These are phyloP conservation scores for Macrolepiota dolichaula DNA, from an alignment of 768 basidiomycete species.

Conservation along the genomic window DNA sequence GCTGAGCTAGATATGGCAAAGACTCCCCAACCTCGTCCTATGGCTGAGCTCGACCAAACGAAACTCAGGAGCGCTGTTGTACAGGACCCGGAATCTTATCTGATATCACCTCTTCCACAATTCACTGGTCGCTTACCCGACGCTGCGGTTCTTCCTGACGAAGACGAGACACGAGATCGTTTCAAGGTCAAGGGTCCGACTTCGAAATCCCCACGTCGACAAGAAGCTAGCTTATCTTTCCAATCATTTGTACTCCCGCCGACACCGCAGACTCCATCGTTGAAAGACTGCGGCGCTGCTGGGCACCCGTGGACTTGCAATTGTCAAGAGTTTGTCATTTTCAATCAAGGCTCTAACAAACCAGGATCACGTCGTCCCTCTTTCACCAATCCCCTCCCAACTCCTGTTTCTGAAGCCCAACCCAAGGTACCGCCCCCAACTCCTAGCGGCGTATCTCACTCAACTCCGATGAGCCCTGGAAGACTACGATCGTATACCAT, in stretches of 20 bases:
- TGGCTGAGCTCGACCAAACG: conserved; percentile 28
- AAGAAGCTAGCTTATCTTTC: not conserved
- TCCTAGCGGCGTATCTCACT: conserved; percentile 2
- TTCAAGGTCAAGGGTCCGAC: conserved; percentile 1
- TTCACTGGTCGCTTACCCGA: conserved; percentile 35
- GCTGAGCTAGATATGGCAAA: conserved; percentile 5
- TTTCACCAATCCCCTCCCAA: not conserved
- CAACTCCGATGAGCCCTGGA: conserved; percentile 17
- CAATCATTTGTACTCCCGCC: not conserved
- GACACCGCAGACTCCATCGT: not conserved
- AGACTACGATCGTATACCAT: conserved; percentile 27
- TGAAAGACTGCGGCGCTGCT: conserved; percentile 18
- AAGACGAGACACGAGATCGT: conserved; percentile 19
- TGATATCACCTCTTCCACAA: conserved; percentile 43
- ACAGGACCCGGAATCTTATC: conserved; percentile 29
- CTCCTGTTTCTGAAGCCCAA: conserved; percentile 1
- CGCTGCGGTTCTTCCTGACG: conserved; percentile 27
- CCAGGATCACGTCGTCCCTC: conserved; percentile 1
- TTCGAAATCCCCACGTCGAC: not conserved
- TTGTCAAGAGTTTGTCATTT: conserved; percentile 14
- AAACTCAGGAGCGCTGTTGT: conserved; percentile 29
- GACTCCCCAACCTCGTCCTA: conserved; percentile 14
- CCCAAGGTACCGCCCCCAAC: conserved; percentile 11
- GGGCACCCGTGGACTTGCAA: conserved; percentile 21
- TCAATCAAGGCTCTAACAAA: conserved; percentile 9